These are phyloP conservation scores for Westerdykella aurantiaca DNA, from an alignment of 2,329 filamentous ascomycete genomes.

Conservation along the genomic window DNA sequence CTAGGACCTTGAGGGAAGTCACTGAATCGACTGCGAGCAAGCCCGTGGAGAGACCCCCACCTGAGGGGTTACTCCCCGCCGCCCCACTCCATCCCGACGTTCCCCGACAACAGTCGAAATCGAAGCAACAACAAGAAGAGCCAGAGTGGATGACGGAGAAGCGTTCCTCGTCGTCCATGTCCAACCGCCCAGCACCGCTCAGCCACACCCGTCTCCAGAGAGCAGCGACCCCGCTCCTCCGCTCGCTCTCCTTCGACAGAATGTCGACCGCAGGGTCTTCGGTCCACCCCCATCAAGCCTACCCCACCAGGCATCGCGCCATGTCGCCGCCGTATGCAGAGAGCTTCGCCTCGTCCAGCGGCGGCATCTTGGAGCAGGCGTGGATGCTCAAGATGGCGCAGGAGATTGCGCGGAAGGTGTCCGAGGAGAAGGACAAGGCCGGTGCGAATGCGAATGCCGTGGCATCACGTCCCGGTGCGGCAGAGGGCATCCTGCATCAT, in stretches of 20 bases:
- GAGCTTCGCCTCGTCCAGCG: conserved; percentile 14
- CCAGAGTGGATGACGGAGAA: conserved; percentile 8
- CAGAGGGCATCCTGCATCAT: too few relatives aligned
- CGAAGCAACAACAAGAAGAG: conserved; percentile 16
- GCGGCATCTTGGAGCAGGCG: conserved; percentile 66
- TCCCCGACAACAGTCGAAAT: conserved; percentile 14
- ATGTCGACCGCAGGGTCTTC: conserved; percentile 19
- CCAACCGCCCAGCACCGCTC: conserved; percentile 22
- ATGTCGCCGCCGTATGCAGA: conserved; percentile 21
- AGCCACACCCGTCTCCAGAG: conserved; percentile 28
- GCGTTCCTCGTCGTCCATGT: conserved; percentile 5
- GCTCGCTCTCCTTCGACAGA: conserved; percentile 32
- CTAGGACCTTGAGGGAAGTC: conserved; percentile 16
- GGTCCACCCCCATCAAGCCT: neutral
- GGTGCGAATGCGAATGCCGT: neutral
- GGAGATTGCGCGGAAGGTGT: conserved; percentile 81
- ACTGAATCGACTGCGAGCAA: conserved; percentile 16
- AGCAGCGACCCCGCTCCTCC: conserved; percentile 32
- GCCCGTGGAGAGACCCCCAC: conserved; percentile 8
- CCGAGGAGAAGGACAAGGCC: conserved; percentile 65
- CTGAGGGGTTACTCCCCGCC: conserved; percentile 21
- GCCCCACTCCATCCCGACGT: conserved; percentile 24
- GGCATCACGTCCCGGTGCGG: neutral
- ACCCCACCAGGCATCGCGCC: conserved; percentile 6
- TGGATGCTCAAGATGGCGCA: conserved; percentile 92